Evolutionary conservation across 495 filamentous ascomycete species (phyloP).

Genomic region (Oidiodendron maius): DNA sequence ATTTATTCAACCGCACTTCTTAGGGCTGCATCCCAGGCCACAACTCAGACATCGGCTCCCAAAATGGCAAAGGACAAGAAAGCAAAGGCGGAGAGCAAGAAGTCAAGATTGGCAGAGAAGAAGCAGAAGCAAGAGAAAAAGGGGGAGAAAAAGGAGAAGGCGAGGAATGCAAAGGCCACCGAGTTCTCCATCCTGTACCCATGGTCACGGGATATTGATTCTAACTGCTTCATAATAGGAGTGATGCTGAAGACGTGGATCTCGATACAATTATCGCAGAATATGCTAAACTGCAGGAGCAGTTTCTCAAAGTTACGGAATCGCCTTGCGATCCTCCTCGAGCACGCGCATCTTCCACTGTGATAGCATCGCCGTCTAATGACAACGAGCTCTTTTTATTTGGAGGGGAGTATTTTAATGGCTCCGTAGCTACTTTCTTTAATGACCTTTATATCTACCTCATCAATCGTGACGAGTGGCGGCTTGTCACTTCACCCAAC

Average conservation of each 20-base stretch:
- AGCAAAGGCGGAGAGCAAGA: constrained; percentile 51
- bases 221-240: constrained; percentile 45
- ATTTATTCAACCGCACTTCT: no score
- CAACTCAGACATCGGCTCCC: background rate
- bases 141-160: constrained; percentile 57
- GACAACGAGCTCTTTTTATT: constrained; percentile 87
- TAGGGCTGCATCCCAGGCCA: no score
- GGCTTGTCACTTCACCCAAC: constrained; percentile 81
- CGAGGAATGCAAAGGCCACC: constrained; percentile 43
- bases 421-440: constrained; percentile 56
- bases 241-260: constrained; percentile 84
- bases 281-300: constrained; percentile 78
- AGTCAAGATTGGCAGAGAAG: constrained; percentile 56
- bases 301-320: constrained; percentile 91
- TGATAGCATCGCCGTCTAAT: constrained; percentile 80
- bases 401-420: constrained; percentile 71
- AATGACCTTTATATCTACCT: constrained; percentile 82
- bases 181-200: constrained; percentile 28
- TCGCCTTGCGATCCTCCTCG: constrained; percentile 66
- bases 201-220: background rate
- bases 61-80: constrained; percentile 57
- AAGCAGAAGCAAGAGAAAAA: constrained; percentile 60
- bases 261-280: constrained; percentile 93
- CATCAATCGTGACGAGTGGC: constrained; percentile 83
- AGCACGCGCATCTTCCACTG: constrained; percentile 68